Evolutionary conservation across 768 basidiomycete species (phyloP).

Genomic region (Boletus reticulatus): DNA sequence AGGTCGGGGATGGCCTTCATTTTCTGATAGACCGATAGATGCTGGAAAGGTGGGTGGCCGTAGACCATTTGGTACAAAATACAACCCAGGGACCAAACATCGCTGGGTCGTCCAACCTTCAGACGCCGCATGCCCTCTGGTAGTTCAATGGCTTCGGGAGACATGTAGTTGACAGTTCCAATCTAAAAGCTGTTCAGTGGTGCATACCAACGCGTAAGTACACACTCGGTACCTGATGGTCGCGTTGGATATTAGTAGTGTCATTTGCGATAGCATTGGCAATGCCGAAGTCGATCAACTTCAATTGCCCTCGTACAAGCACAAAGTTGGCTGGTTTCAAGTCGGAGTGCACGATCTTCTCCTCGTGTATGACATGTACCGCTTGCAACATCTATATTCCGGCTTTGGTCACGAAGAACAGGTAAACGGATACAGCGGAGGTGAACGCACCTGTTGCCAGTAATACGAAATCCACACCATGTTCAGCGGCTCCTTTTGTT

Average conservation of each 20-base stretch:
- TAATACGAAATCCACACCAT: conserved; percentile 95
- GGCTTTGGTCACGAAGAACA: neutral
- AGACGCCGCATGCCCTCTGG: conserved; percentile 84
- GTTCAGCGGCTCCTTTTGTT: conserved; percentile 80
- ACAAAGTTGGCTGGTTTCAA: conserved; percentile 99
- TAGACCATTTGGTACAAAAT: conserved; percentile 99
- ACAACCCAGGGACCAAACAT: conserved; percentile 97
- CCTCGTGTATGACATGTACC: conserved; percentile 97
- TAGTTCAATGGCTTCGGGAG: conserved; percentile 92
- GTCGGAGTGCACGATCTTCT: conserved; percentile 98
- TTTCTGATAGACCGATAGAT: conserved; percentile 80
- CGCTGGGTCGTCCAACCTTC: conserved; percentile 93
- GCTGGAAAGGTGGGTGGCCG: conserved; percentile 88
- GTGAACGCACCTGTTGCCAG: conserved; percentile 83
- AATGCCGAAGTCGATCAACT: conserved; percentile 99
- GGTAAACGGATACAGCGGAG: neutral
- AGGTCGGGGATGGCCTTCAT: conserved; percentile 92
- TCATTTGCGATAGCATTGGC: conserved; percentile 98
- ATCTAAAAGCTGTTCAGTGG: conserved; percentile 48
- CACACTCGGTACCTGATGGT: conserved; percentile 69
- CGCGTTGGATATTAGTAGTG: conserved; percentile 96
- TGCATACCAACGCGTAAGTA: neutral
- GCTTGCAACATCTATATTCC: conserved; percentile 87
- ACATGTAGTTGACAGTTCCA: conserved; percentile 99
- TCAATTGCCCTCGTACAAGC: conserved; percentile 89